These are phyloP conservation scores for Penicillium sp. DNA, from an alignment of 2,329 filamentous ascomycete species.

Conservation along the genomic window DNA sequence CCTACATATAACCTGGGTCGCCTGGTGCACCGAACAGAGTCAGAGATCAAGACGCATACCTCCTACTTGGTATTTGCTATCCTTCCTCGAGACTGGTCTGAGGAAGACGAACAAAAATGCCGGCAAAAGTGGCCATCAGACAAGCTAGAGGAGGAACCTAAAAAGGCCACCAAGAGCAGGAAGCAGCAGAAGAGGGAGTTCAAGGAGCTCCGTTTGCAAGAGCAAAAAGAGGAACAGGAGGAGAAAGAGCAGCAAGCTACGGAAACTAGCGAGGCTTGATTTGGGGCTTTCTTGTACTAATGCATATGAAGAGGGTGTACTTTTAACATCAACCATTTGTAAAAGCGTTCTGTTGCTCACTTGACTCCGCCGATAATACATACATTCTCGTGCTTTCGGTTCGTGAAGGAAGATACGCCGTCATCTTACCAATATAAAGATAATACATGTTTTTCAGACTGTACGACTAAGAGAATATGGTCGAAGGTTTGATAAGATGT, in stretches of 20 bases:
- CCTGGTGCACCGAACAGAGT: slow-evolving; percentile 77
- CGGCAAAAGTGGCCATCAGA: slow-evolving; percentile 67
- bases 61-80: slow-evolving; percentile 95
- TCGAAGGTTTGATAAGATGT: no score
- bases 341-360: background rate
- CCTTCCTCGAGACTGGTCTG: slow-evolving; percentile 82
- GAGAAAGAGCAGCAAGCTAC: slow-evolving; percentile 13
- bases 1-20: slow-evolving; percentile 74
- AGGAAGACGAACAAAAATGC: slow-evolving; percentile 74
- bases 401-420: background rate
- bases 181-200: slow-evolving; percentile 44
- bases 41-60: slow-evolving; percentile 92
- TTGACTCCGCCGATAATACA: background rate
- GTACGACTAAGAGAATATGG: no score
- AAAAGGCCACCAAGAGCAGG: slow-evolving; percentile 39
- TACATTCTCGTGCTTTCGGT: background rate
- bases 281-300: background rate
- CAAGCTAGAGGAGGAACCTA: slow-evolving; percentile 46
- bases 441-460: no score
- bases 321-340: background rate
- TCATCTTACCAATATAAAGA: no score
- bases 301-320: background rate
- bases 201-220: slow-evolving; percentile 51
- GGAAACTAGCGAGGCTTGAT: slow-evolving; percentile 9
- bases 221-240: slow-evolving; percentile 22